Evolutionary conservation across 371 early-diverging fungal genomes (phyloP), one percentile per base, ranked within the genome.

Genomic region (Rhizopus stolonifer): DNA sequence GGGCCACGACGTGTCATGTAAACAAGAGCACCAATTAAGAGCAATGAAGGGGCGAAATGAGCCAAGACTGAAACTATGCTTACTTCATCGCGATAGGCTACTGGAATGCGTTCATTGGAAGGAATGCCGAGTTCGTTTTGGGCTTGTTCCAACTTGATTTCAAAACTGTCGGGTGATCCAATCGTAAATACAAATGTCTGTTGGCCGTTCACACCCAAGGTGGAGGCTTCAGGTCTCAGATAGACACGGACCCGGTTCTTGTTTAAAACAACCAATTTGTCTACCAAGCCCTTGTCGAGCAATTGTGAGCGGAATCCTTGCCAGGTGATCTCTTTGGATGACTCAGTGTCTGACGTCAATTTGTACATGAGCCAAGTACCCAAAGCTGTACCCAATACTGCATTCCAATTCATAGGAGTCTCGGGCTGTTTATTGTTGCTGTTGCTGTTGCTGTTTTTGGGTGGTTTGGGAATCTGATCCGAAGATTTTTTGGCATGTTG

Each of bases 141-240:
- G 18, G 95, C 95, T 43, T 85, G 80, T 22, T 91, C 90, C 46
- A 98, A 60, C 54, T 89, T 88, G 22, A 83, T 80, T 69, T 98
- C 99, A 82, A 98, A 98, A 19, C 90, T 84, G 43, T 97, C 98
- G 1, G 94, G 85, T 8, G 91, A 92, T 29, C 96, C 97, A 54
- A 97, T 95, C 23, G 92, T 86, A 62, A 97, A 97, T 59, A 82
- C 79, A 67, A 77, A 82, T 2, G 66, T 63, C 44, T 59, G 73
- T 58, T 39, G 40, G 17, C 65, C 57, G 19, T 70, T 42, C 5
- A 66, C 56, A 17, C 73, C 63, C 18, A 79, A 53, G 22, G 71
- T 66, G 3, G 65, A 64, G 2, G 88, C 88, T 49, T 89, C 91
- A 17, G 83, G 72, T 14, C 89, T 72, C 40, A 96, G 76, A 47